A percentile compares a stretch with the other conserved stretches of the same genome.
phyloP scores from a whole-genome alignment of 2,329 filamentous ascomycete genomes.

The Pyricularia grisea region DNA sequence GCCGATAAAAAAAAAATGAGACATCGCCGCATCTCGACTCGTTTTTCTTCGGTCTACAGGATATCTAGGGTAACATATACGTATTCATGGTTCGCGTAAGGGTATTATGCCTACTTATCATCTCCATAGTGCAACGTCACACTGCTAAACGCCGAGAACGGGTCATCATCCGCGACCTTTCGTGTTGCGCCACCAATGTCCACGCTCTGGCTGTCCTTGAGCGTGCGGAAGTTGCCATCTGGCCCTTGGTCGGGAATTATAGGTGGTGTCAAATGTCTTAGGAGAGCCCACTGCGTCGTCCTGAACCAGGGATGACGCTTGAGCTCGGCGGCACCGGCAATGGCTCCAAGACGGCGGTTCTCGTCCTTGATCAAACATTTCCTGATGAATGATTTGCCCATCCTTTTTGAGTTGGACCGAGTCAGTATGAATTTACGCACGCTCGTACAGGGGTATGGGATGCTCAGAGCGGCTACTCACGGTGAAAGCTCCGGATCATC shows the following conservation, averaged over 20 bases:
- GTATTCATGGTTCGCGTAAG: neutral
- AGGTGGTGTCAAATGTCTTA: constrained; percentile 95
- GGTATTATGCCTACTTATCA: constrained; percentile 43
- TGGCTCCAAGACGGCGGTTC: constrained; percentile 81
- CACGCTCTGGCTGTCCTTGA: constrained; percentile 94
- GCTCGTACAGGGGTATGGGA: neutral
- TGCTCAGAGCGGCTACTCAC: constrained; percentile 46
- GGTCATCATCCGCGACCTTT: constrained; percentile 81
- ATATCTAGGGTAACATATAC: constrained; percentile 1
- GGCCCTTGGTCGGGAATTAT: constrained; percentile 93
- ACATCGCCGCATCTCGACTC: neutral
- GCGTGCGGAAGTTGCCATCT: constrained; percentile 93
- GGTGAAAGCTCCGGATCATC: constrained; percentile 90
- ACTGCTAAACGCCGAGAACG: constrained; percentile 98
- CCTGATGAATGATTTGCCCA: constrained; percentile 93
- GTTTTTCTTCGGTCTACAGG: neutral
- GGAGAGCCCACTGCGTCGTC: constrained; percentile 90
- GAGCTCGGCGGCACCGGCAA: constrained; percentile 92
- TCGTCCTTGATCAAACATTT: constrained; percentile 98
- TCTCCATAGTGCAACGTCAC: constrained; percentile 96
- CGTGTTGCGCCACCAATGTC: constrained; percentile 63
- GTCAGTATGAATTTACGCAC: neutral
- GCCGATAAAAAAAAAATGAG: neutral
- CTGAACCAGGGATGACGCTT: constrained; percentile 96
- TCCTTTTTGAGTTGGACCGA: constrained; percentile 36